Percentiles rank a stretch among this genome's conserved stretches.
Evolutionary conservation across 495 filamentous ascomycete genomes (phyloP).

Genomic region (Stereocaulon alpinum): DNA sequence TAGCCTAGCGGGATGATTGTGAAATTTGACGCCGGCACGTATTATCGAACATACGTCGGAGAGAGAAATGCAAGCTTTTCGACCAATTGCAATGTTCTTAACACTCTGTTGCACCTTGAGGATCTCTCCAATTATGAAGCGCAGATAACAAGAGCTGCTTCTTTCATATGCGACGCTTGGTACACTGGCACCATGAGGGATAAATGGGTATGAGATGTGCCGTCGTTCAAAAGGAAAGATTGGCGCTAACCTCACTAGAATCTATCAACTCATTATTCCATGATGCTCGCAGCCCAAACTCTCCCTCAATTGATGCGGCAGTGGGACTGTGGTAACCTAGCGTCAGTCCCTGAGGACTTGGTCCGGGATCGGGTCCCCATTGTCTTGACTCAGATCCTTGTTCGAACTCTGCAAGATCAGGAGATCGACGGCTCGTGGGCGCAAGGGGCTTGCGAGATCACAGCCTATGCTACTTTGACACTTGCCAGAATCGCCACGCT

Average conservation of each 20-base stretch:
- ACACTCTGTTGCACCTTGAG: conserved; percentile 23
- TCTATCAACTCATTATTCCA: too few relatives aligned
- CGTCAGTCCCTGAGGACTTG: neutral
- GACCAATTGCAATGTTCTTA: conserved; percentile 35
- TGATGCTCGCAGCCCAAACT: neutral
- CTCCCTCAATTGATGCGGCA: neutral
- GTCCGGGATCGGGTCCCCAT: neutral
- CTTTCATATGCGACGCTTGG: conserved; percentile 24
- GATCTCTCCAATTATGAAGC: conserved; percentile 8
- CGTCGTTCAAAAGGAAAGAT: too few relatives aligned
- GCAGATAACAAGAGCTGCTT: conserved; percentile 20
- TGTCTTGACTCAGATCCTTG: neutral
- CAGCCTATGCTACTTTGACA: too few relatives aligned
- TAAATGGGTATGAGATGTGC: conserved; percentile 30
- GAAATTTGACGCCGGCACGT: conserved; percentile 25
- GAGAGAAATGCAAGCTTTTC: conserved; percentile 32
- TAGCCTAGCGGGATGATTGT: conserved; percentile 25
- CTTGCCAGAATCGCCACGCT: neutral
- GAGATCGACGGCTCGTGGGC: too few relatives aligned
- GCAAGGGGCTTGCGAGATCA: too few relatives aligned
- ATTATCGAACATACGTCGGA: conserved; percentile 30
- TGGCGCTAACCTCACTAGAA: too few relatives aligned
- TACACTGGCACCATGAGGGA: conserved; percentile 17
- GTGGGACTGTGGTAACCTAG: conserved; percentile 6
- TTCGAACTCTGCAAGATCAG: neutral